Conservation (phyloP, 306 rosid genomes). For the Styphnolobium japonicum region DNA sequence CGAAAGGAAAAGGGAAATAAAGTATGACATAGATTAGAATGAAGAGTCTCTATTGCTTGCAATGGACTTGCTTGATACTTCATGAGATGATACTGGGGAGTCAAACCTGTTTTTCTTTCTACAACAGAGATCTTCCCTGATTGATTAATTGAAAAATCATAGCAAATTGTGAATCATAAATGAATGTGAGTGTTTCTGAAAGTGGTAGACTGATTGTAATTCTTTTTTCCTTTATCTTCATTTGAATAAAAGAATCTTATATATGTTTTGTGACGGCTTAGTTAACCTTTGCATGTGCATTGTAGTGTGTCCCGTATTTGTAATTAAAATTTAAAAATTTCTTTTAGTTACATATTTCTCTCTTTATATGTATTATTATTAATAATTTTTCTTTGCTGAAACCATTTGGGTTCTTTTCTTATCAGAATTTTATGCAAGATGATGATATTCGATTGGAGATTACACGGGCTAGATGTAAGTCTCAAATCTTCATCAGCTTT, state of each 20-base stretch:
- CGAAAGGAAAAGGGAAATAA: neutral
- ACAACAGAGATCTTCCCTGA: neutral
- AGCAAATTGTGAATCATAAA: neutral
- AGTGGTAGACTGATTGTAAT: neutral
- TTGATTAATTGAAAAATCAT: neutral
- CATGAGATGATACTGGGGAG: neutral
- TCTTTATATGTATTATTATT: neutral
- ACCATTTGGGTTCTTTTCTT: slow-evolving; percentile 10
- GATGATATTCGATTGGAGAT: slow-evolving; percentile 76
- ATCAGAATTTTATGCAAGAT: slow-evolving; percentile 68
- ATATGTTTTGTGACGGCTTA: neutral
- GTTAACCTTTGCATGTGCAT: neutral
- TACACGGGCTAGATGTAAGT: slow-evolving; percentile 78
- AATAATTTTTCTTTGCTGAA: neutral
- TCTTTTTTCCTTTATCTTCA: neutral
- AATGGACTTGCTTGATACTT: neutral
- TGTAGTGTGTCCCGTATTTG: neutral
- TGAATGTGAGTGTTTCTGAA: neutral
- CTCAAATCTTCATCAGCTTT: neutral
- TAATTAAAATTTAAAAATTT: neutral
- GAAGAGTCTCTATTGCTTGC: neutral
- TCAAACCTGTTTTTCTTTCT: neutral
- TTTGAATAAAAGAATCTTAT: neutral
- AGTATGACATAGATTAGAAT: neutral
- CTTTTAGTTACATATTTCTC: neutral